A percentile compares a stretch with the other conserved stretches of the same genome.
These are phyloP conservation scores for Acer campestre DNA, from an alignment of 345 rosid genomes.

Conservation along the genomic window DNA sequence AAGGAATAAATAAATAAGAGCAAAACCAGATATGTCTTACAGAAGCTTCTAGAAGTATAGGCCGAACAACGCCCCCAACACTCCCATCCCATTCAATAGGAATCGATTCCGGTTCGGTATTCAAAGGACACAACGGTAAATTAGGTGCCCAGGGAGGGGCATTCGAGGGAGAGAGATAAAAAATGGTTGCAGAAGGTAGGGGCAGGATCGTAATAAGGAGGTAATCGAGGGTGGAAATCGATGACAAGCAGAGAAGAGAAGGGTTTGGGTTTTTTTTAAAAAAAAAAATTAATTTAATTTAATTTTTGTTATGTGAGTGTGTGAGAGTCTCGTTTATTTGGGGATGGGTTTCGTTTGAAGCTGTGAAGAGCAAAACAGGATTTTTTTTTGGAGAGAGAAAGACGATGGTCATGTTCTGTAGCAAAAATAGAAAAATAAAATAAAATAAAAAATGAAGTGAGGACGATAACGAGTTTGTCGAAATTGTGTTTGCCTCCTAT, in stretches of 20 bases:
- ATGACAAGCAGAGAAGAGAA: background rate
- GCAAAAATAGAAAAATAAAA: constrained; percentile 14
- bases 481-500: constrained; percentile 11
- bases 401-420: constrained; percentile 8
- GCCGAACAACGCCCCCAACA: constrained; percentile 10
- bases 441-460: background rate
- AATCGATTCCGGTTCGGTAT: constrained; percentile 7
- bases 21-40: constrained; percentile 22
- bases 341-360: constrained; percentile 12
- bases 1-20: background rate
- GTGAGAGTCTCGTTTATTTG: constrained; percentile 7
- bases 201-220: constrained; percentile 40
- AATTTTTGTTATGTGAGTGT: constrained; percentile 1
- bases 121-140: constrained; percentile 11
- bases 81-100: constrained; percentile 12
- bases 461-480: background rate
- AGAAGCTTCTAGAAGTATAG: constrained; percentile 27
- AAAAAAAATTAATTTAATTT: background rate
- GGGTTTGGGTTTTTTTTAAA: background rate
- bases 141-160: constrained; percentile 25
- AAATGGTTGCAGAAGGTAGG: constrained; percentile 10
- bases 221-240: constrained; percentile 23
- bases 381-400: constrained; percentile 12
- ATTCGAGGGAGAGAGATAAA: constrained; percentile 23
- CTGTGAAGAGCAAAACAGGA: constrained; percentile 12